Evolutionary conservation across 495 filamentous ascomycete species (phyloP), one percentile per base, ranked within the genome.

Genomic region (Aspergillus nanangensis): DNA sequence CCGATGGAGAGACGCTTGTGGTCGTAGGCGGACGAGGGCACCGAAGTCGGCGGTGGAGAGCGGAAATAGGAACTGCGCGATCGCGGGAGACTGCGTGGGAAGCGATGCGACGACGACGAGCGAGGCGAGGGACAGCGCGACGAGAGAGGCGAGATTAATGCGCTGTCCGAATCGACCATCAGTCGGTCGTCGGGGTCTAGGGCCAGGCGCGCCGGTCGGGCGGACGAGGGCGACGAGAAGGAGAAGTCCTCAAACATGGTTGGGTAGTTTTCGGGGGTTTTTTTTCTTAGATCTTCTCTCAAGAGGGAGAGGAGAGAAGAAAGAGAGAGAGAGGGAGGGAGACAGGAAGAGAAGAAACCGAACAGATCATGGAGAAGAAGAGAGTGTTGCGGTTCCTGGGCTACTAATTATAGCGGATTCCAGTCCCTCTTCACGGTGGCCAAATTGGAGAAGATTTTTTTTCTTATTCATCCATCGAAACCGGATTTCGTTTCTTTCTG

Each of bases 241-340:
- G 70, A 70, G 55, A 73, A 73, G 53, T 73, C 61, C 51, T 73
- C 67, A 55, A 73, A 73, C 70, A 73, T 73, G 50, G 8, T 57
- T 5, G 25, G 7, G 7, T 5, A 29, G 7, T 29, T 5, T 29
- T 5, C 5, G 7, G 25, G 25, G 5, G 25, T 11, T 11, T 29
- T 29, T 5, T 29, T 11, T 29, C 7, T 29, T 11, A 11, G 5
- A 11, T 29, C 25, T 29, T 5, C 7, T 29, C 5, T 29, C 7
- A 11, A 29, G 25, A 29, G 25, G 11, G 7, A 5, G 11, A 5
- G 11, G 25, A 11, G 25, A 11, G 25, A 7, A 11, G 25, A 29
- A 11, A 5, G 25, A 29, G 11, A 29, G 25, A 29, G 25, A 29
- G 25, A 29, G 5, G 25, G 11, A 29, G 25, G 7, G 25, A 29